These are phyloP conservation scores for Tulasnella sp. DNA, from an alignment of 768 basidiomycete genomes.

Conservation along the genomic window DNA sequence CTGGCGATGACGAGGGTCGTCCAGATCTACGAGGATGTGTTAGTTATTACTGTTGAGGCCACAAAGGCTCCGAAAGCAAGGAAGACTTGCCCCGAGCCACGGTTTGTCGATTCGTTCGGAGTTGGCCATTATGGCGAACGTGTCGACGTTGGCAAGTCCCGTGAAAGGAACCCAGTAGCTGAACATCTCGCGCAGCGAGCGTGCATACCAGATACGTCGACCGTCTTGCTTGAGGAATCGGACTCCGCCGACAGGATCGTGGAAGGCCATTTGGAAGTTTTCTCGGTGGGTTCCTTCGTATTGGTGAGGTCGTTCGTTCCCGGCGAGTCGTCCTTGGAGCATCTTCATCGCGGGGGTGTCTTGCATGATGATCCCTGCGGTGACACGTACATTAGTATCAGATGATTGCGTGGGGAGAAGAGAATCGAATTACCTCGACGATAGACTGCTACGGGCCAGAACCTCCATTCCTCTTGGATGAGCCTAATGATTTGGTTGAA, in stretches of 20 bases:
- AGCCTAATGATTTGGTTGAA: neutral
- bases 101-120: neutral
- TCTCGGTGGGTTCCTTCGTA: neutral
- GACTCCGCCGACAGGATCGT: neutral
- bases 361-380: neutral
- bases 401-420: neutral
- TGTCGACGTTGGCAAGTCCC: neutral
- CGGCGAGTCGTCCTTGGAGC: neutral
- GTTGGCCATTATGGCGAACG: neutral
- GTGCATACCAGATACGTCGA: neutral
- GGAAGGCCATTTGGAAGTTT: neutral
- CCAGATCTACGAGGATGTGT: neutral
- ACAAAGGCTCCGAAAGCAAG: neutral
- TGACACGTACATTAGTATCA: neutral
- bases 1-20: neutral
- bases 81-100: neutral
- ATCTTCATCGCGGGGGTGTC: neutral
- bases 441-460: neutral
- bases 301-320: neutral
- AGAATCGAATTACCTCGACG: neutral
- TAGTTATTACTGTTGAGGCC: neutral
- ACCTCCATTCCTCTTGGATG: neutral
- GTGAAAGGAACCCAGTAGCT: neutral
- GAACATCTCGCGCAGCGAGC: neutral
- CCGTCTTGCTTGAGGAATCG: neutral